A percentile compares a stretch with the other conserved stretches of the same genome.
phyloP scores from a whole-genome alignment of 75 land plant genomes.

The Adiantum capillusveneris region DNA sequence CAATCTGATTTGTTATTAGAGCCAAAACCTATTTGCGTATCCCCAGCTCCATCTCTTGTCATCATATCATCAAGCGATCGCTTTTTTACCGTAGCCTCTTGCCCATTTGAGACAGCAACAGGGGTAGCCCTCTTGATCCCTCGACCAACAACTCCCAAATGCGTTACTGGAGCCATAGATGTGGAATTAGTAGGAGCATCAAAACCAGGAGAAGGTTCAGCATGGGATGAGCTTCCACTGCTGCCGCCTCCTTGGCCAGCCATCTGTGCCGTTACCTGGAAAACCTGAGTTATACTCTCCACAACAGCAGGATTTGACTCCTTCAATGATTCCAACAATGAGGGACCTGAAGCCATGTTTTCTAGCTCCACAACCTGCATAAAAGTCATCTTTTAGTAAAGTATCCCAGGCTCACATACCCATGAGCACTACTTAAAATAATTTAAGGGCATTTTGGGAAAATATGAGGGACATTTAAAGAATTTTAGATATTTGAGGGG shows the following conservation, averaged over 20 bases:
- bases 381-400: background rate
- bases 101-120: constrained; percentile 16
- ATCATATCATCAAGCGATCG: constrained; percentile 18
- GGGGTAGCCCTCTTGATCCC: constrained; percentile 77
- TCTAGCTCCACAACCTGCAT: constrained; percentile 54
- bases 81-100: background rate
- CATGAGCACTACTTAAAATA: background rate
- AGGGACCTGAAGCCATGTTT: constrained; percentile 47
- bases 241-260: constrained; percentile 3
- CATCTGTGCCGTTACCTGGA: constrained; percentile 14
- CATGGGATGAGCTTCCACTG: background rate
- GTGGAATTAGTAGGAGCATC: constrained; percentile 42
- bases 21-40: constrained; percentile 31
- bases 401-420: too few species aligned
- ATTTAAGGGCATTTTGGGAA: too few species aligned
- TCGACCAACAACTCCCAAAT: constrained; percentile 96
- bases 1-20: background rate
- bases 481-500: too few species aligned
- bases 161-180: constrained; percentile 46
- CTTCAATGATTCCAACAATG: constrained; percentile 4
- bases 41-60: constrained; percentile 19
- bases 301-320: constrained; percentile 23
- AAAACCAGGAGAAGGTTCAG: constrained; percentile 17
- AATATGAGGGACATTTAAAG: too few species aligned
- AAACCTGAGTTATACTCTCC: constrained; percentile 24